These are phyloP conservation scores for Pneumocystis canis DNA, from an alignment of 1,139 yeast species.

Conservation along the genomic window DNA sequence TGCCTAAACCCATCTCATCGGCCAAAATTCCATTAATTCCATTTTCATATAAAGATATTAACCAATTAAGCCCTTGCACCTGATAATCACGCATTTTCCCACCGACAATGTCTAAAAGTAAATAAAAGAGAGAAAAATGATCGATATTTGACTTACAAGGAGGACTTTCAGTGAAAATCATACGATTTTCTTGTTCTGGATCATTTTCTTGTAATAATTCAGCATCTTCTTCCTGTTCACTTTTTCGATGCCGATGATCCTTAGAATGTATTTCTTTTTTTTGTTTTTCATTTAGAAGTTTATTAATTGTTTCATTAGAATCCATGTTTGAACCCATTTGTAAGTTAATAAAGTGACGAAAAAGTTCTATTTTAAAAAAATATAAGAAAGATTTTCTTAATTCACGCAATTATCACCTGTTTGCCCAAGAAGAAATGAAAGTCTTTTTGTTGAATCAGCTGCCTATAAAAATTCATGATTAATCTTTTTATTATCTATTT, in stretches of 20 bases:
- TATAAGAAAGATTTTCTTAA: neutral
- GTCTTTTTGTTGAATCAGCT: constrained; percentile 62
- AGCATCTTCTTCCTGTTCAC: constrained; percentile 72
- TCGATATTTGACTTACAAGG: constrained; percentile 28
- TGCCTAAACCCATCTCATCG: constrained; percentile 98
- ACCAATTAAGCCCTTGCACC: constrained; percentile 90
- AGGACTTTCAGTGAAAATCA: constrained; percentile 70
- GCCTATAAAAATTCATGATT: constrained; percentile 3
- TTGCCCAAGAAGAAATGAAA: constrained; percentile 65
- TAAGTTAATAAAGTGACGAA: constrained; percentile 74
- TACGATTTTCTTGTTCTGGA: constrained; percentile 37
- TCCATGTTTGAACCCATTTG: constrained; percentile 61
- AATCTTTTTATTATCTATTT: neutral
- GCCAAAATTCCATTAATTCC: constrained; percentile 97
- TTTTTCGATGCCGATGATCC: constrained; percentile 20
- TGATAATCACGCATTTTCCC: constrained; percentile 93
- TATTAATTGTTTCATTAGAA: constrained; percentile 42
- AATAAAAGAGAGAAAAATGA: constrained; percentile 35
- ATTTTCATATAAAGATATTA: constrained; percentile 89
- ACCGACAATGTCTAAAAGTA: constrained; percentile 44
- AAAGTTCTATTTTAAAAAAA: constrained; percentile 36
- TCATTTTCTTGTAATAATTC: constrained; percentile 71
- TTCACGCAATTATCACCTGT: constrained; percentile 26
- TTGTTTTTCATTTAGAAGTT: constrained; percentile 16
- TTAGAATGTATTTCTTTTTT: constrained; percentile 20